Percentiles rank a stretch among this genome's conserved stretches.
Conservation (phyloP, 345 rosid genomes). For the Conringia planisiliqua region DNA sequence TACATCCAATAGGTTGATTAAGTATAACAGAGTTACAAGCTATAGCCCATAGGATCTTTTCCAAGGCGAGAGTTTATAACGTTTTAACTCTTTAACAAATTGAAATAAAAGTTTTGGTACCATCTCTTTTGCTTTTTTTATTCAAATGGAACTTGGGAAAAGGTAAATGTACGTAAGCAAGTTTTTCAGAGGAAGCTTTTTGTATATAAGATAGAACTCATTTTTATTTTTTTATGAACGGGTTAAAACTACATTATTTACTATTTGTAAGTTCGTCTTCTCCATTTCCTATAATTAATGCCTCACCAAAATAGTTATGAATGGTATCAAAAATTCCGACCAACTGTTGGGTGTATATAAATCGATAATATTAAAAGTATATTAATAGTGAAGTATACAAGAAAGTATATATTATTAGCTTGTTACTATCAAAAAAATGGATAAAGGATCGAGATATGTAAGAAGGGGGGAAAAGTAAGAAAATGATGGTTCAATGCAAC, state of each 20-base stretch:
- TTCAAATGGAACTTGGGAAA: neutral
- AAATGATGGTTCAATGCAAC: conserved; percentile 21
- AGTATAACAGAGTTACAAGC: neutral
- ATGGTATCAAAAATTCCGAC: neutral
- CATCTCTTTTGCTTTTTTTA: conserved; percentile 6
- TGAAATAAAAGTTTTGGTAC: neutral
- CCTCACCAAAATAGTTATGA: neutral
- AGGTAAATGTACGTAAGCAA: neutral
- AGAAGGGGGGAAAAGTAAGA: neutral
- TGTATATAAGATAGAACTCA: neutral
- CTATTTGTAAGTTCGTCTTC: neutral
- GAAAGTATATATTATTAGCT: neutral
- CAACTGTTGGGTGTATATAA: neutral
- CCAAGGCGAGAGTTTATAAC: neutral
- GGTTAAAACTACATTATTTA: neutral
- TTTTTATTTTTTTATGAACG: too few relatives aligned
- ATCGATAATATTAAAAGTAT: neutral
- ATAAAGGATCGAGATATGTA: neutral
- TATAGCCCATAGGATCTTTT: neutral
- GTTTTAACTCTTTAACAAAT: neutral
- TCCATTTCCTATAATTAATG: neutral
- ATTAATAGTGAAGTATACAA: neutral
- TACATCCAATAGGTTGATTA: too few relatives aligned
- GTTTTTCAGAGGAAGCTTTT: neutral
- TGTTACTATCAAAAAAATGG: neutral